phyloP scores from a whole-genome alignment of 176 grass and related monocot genomes.

The Carex myosuroides region DNA sequence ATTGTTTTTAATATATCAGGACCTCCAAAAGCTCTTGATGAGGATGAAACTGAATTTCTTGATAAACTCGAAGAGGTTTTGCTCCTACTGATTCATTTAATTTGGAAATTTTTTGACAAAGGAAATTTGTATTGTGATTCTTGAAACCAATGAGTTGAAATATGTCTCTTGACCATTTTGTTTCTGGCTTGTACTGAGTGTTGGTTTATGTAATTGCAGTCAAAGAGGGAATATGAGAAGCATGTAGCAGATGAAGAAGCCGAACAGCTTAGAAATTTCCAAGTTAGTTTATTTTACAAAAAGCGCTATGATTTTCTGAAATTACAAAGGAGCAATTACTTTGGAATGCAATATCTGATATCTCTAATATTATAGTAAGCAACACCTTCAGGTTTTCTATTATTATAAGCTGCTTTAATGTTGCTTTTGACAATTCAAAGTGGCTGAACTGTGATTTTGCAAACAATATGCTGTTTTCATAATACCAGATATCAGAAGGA shows the following conservation, averaged over 20 bases:
- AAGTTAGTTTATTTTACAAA: conserved; percentile 36
- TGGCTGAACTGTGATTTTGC: background rate
- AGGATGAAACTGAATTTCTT: conserved; percentile 88
- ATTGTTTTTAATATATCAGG: conserved; percentile 33
- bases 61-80: conserved; percentile 64
- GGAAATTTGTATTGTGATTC: background rate
- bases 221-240: conserved; percentile 75
- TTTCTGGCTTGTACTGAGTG: background rate
- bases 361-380: background rate
- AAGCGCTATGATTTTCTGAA: background rate
- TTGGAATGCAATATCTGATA: background rate
- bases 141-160: background rate
- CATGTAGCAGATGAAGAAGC: conserved; percentile 77
- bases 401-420: background rate
- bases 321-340: background rate
- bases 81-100: background rate
- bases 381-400: background rate
- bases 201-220: conserved; percentile 39
- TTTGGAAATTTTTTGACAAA: background rate
- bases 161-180: background rate
- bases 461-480: background rate
- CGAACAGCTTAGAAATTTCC: conserved; percentile 74
- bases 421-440: background rate
- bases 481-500: background rate
- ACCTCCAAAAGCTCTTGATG: conserved; percentile 92